These are phyloP conservation scores for Chamaecrista fasciculata DNA, from an alignment of 306 rosid species.

Conservation along the genomic window DNA sequence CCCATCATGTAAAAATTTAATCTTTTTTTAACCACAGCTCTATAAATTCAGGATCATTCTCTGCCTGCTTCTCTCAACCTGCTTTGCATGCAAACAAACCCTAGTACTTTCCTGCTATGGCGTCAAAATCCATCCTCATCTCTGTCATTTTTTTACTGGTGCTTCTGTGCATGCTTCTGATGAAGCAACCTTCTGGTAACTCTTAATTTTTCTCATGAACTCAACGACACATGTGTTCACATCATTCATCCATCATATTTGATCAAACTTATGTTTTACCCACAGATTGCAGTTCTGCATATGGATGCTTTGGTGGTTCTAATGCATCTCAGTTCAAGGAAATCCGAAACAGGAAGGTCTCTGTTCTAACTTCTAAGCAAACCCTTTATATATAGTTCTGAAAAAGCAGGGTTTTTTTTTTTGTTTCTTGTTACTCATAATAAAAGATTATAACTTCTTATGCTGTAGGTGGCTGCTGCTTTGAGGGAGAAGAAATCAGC, in stretches of 20 bases:
- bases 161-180: conserved; percentile 39
- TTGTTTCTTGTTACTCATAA: neutral
- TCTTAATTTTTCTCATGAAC: neutral
- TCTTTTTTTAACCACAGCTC: conserved; percentile 24
- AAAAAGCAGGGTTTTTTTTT: neutral
- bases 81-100: neutral
- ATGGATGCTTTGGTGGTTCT: conserved; percentile 38
- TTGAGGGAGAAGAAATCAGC: conserved; percentile 29
- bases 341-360: conserved; percentile 52
- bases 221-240: neutral
- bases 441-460: too few species aligned
- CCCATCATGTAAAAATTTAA: conserved; percentile 45
- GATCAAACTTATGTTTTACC: neutral
- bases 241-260: neutral
- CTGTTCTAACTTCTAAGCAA: neutral
- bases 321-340: conserved; percentile 25
- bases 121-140: conserved; percentile 35
- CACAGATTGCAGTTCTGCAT: conserved; percentile 39
- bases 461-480: conserved; percentile 38
- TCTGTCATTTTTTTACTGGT: conserved; percentile 28
- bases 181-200: conserved; percentile 44
- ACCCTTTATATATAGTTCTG: neutral
- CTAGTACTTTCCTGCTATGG: conserved; percentile 38
- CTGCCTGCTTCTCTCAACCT: neutral
- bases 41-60: conserved; percentile 41